Percentiles rank a stretch among this genome's conserved stretches.
Evolutionary conservation across 305 asterid species (phyloP).

Genomic region (Solanum hybrid): DNA sequence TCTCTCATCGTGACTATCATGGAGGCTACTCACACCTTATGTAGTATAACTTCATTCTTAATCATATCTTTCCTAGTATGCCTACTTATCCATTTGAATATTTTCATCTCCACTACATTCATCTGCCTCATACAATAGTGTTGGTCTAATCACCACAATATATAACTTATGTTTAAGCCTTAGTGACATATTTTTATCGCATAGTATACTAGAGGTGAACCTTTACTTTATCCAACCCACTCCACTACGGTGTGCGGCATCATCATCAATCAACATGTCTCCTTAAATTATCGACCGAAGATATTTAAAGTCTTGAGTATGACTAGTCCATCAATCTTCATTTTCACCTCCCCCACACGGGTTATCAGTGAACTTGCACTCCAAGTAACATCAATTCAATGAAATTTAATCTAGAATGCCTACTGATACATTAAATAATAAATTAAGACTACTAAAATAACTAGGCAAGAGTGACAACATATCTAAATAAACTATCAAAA

Average conservation of each 20-base stretch:
- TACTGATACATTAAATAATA: neutral
- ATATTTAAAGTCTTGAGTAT: neutral
- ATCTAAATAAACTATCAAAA: neutral
- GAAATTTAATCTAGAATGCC: neutral
- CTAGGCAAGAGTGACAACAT: neutral
- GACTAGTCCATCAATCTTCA: neutral
- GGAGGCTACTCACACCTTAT: neutral
- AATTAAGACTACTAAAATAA: neutral
- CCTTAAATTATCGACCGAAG: neutral
- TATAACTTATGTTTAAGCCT: neutral
- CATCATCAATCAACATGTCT: neutral
- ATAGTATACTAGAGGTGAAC: neutral
- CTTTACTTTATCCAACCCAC: neutral
- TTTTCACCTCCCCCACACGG: accelerated
- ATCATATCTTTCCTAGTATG: neutral
- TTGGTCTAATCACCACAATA: neutral
- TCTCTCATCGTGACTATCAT: neutral
- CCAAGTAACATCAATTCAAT: neutral
- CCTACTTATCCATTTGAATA: neutral
- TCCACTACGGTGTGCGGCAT: neutral
- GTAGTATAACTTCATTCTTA: neutral
- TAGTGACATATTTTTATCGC: neutral
- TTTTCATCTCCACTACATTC: neutral
- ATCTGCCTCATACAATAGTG: neutral
- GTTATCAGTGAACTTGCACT: neutral